Evolutionary conservation across 2,329 filamentous ascomycete genomes (phyloP).

Genomic region (Ceratocystis huliohia): DNA sequence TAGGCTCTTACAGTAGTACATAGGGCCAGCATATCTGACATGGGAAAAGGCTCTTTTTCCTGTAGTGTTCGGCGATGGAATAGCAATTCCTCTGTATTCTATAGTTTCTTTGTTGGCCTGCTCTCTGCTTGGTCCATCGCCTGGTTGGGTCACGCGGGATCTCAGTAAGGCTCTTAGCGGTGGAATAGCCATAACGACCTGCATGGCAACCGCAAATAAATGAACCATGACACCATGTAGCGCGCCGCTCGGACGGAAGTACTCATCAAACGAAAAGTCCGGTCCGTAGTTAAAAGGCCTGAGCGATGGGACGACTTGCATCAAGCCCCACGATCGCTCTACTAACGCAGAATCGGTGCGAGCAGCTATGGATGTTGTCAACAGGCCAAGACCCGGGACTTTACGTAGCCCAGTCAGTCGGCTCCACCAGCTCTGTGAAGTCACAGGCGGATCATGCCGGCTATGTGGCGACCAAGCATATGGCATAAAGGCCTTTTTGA

Average conservation of each 20-base stretch:
- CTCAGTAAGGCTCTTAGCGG: constrained; percentile 36
- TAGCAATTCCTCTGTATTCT: constrained; percentile 50
- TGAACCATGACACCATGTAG: constrained; percentile 40
- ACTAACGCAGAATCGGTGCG: constrained; percentile 42
- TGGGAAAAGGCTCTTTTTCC: constrained; percentile 42
- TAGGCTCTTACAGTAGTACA: constrained; percentile 48
- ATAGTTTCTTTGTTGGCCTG: constrained; percentile 45
- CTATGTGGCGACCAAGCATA: constrained; percentile 47
- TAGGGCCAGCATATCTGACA: constrained; percentile 38
- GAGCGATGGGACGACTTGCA: constrained; percentile 34
- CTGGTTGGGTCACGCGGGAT: constrained; percentile 39
- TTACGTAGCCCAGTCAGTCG: constrained; percentile 38
- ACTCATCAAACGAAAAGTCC: constrained; percentile 48
- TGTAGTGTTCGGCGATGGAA: constrained; percentile 23
- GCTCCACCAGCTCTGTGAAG: constrained; percentile 31
- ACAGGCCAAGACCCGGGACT: constrained; percentile 41
- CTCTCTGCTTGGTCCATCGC: constrained; percentile 42
- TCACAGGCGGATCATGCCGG: constrained; percentile 28
- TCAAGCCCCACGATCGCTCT: constrained; percentile 50
- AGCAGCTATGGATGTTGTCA: constrained; percentile 41
- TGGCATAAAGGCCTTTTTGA: constrained; percentile 36
- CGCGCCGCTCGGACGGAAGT: constrained; percentile 38
- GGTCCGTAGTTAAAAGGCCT: constrained; percentile 43
- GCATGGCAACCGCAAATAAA: constrained; percentile 34
- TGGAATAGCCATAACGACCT: constrained; percentile 34